Base-by-base conservation (phyloP, 208 protist species). In the Crithidia expoeki region DNA sequence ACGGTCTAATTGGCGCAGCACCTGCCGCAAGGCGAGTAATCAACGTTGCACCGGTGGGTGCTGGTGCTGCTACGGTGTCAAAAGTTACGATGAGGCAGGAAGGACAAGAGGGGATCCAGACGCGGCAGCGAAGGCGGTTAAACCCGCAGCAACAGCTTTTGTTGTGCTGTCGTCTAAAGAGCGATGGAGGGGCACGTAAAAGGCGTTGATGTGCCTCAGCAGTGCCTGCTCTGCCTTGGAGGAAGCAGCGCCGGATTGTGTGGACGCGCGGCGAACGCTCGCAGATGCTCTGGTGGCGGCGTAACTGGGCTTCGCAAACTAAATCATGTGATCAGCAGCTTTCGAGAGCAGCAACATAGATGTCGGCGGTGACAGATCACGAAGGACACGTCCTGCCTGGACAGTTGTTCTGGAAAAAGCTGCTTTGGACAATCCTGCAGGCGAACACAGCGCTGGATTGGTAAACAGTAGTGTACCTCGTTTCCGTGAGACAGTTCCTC, bases 1-100 rank as follows among this genome's bases (percentile, higher is more conserved):
- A 3, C 89, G 71, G 11, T 89, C 90, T 63, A 78, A 92, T n/a
- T 85, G 84, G 21, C 73, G 81, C 32, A 83, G 56, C 33, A 83
- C 78, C 57, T 89, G 70, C 30, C 67, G 66, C 25, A 96, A 71
- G 10, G 93, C 79, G 10, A 59, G 40, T 2, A 89, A 49, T 23
- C 90, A 88, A 40, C 84, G 81, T 34, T 33, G 55, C 59, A 74
- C 32, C 16, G 16, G 14, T 19, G 21, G 53, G 25, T 36, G 50
- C 42, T 64, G 30, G 25, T 32, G 17, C 19, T 27, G 21, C 17
- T 64, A 70, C 1, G 40, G 25, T 42, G 50, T 33, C 12, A 46
- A 44, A 21, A 12, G 61, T 47, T 19, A 30, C 21, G 58, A 25
- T 32, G 58, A 56, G 16, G 36, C 23, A 30, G n/a, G n/a, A n/a